phyloP scores from a whole-genome alignment of 2,329 filamentous ascomycete species.

The Sporothrix mexicana region DNA sequence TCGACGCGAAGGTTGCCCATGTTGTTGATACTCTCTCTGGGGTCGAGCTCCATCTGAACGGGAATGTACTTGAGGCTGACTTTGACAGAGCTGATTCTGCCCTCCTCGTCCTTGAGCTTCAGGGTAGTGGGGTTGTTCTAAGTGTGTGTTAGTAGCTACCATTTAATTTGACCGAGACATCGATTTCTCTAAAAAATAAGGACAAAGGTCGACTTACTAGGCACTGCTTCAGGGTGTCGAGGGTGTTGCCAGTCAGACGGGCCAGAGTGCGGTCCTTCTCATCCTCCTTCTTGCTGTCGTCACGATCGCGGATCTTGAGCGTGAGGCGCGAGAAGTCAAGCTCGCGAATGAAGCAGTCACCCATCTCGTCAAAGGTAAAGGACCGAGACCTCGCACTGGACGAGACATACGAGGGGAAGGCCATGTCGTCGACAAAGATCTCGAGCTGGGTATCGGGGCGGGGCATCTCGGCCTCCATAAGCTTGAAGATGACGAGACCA shows the following conservation, averaged over 20 bases:
- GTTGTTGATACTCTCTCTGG: slow-evolving; percentile 98
- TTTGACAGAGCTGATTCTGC: slow-evolving; percentile 77
- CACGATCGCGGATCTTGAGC: slow-evolving; percentile 80
- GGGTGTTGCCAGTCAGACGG: slow-evolving; percentile 81
- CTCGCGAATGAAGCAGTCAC: slow-evolving; percentile 94
- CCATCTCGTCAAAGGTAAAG: slow-evolving; percentile 85
- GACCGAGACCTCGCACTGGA: slow-evolving; percentile 72
- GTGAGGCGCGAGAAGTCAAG: slow-evolving; percentile 96
- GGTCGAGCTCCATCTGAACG: slow-evolving; percentile 90
- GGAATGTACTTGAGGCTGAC: slow-evolving; percentile 95
- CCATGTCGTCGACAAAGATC: slow-evolving; percentile 91
- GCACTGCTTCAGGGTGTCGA: slow-evolving; percentile 86
- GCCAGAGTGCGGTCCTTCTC: slow-evolving; percentile 75
- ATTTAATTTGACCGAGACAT: no score
- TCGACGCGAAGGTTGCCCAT: slow-evolving; percentile 96
- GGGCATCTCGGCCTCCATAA: slow-evolving; percentile 86
- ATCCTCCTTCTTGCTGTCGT: slow-evolving; percentile 69
- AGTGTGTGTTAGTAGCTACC: slow-evolving; percentile 16
- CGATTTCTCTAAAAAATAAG: not conserved
- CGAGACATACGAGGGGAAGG: slow-evolving; percentile 86
- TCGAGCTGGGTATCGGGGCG: slow-evolving; percentile 79
- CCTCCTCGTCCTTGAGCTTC: slow-evolving; percentile 77
- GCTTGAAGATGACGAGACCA: slow-evolving; percentile 90
- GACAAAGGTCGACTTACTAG: slow-evolving; percentile 62
- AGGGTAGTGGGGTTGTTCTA: slow-evolving; percentile 89